Percentiles rank a stretch among this genome's conserved stretches.
Conservation (phyloP, 2,329 filamentous ascomycete genomes). For the Fusarium brachygibbosum region DNA sequence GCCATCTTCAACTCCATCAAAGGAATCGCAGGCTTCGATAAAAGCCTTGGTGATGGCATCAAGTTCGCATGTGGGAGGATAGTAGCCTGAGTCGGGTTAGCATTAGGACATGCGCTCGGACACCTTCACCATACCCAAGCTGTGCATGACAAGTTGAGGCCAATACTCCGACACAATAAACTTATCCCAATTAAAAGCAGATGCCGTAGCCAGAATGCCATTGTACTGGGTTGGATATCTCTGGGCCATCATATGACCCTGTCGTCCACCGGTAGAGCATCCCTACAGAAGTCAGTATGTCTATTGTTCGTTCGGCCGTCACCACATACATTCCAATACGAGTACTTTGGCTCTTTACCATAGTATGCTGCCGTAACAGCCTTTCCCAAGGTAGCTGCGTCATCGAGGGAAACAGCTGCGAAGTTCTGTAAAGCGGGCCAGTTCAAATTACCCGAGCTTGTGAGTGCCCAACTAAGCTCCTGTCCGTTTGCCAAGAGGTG, state of each 20-base stretch:
- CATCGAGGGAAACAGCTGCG: slow-evolving; percentile 46
- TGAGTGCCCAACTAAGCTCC: slow-evolving; percentile 30
- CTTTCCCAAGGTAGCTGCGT: slow-evolving; percentile 59
- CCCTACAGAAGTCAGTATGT: slow-evolving; percentile 37
- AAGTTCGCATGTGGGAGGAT: slow-evolving; percentile 54
- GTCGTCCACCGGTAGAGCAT: slow-evolving; percentile 68
- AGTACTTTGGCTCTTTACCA: slow-evolving; percentile 53
- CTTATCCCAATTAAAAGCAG: slow-evolving; percentile 58
- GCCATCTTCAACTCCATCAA: slow-evolving; percentile 46
- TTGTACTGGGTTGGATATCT: slow-evolving; percentile 67
- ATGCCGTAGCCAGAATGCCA: slow-evolving; percentile 63
- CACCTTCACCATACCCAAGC: neutral
- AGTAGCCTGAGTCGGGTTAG: slow-evolving; percentile 9
- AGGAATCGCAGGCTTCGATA: slow-evolving; percentile 50
- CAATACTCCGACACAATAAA: slow-evolving; percentile 36
- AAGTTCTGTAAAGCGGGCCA: slow-evolving; percentile 47
- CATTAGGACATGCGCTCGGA: fast-evolving
- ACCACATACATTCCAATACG: slow-evolving; percentile 59
- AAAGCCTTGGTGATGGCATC: slow-evolving; percentile 52
- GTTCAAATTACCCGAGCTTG: slow-evolving; percentile 42
- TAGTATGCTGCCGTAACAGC: slow-evolving; percentile 59
- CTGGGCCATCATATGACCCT: slow-evolving; percentile 67
- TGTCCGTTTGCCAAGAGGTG: neutral
- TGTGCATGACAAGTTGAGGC: slow-evolving; percentile 46
- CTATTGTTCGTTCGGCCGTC: fast-evolving